Evolutionary conservation across 192 early-diverging fungal species (phyloP).

Genomic region (Dissophora globulifera): DNA sequence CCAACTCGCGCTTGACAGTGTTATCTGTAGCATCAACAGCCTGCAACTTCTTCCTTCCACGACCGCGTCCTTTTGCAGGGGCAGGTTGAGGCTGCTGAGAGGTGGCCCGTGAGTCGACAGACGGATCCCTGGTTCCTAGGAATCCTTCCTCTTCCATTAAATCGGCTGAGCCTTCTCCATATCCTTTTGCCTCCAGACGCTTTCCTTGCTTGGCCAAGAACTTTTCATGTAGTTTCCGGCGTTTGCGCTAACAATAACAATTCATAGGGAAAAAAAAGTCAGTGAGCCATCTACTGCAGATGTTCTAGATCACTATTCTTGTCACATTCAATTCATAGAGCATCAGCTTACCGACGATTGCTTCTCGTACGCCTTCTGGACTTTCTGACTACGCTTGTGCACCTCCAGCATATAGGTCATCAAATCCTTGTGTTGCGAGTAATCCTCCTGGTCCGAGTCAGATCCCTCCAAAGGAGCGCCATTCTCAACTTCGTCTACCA

Average conservation of each 20-base stretch:
- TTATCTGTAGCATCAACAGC: constrained; percentile 1
- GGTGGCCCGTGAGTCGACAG: not conserved
- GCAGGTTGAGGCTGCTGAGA: constrained; percentile 7
- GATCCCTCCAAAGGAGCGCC: not conserved
- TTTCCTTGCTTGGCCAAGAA: constrained; percentile 42
- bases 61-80: constrained; percentile 9
- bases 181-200: constrained; percentile 16
- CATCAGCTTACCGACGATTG: constrained; percentile 37
- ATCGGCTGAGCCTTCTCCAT: constrained; percentile 1
- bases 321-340: too few species aligned
- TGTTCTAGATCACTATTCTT: too few species aligned
- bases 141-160: constrained; percentile 25
- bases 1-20: constrained; percentile 26
- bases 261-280: not conserved
- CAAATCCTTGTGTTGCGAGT: constrained; percentile 35
- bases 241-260: constrained; percentile 30
- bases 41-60: constrained; percentile 41
- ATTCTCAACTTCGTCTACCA: not conserved
- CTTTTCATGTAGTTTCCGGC: constrained; percentile 51
- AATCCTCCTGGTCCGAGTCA: constrained; percentile 36
- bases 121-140: constrained; percentile 17
- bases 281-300: not conserved
- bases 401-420: constrained; percentile 51
- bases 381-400: constrained; percentile 43
- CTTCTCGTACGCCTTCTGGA: constrained; percentile 44